These are phyloP conservation scores for Penicillium subrubescens DNA, from an alignment of 495 filamentous ascomycete genomes.

Conservation along the genomic window DNA sequence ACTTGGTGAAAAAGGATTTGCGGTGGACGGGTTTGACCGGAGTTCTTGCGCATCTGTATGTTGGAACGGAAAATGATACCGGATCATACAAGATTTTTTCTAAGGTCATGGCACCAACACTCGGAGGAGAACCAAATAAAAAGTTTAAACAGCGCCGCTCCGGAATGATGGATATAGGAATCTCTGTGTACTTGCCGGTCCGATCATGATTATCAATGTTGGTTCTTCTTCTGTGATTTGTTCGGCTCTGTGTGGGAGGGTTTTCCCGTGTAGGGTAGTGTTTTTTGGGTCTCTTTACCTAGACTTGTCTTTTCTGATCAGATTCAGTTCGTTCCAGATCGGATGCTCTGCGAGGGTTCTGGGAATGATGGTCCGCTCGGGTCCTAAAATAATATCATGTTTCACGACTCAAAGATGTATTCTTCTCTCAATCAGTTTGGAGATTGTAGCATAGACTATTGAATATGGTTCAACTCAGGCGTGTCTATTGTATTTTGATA, in stretches of 20 bases:
- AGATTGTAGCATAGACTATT: background rate
- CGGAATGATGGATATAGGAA: slow-evolving; percentile 29
- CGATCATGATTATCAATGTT: slow-evolving; percentile 35
- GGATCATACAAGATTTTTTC: slow-evolving; percentile 46
- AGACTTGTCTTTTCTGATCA: background rate
- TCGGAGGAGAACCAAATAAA: slow-evolving; percentile 38
- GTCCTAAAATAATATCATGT: background rate
- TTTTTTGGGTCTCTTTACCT: background rate
- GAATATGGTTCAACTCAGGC: no score
- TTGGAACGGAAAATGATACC: slow-evolving; percentile 42
- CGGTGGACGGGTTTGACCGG: slow-evolving; percentile 33
- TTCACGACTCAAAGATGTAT: background rate
- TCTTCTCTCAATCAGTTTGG: background rate
- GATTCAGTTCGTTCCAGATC: background rate
- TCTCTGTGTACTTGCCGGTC: slow-evolving; percentile 34
- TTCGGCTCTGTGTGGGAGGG: background rate
- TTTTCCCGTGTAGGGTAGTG: background rate
- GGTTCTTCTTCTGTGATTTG: slow-evolving; percentile 29
- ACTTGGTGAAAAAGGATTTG: slow-evolving; percentile 29
- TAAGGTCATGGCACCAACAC: slow-evolving; percentile 35
- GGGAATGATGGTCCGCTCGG: background rate
- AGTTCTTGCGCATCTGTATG: slow-evolving; percentile 38
- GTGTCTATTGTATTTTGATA: no score
- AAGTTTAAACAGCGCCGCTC: slow-evolving; percentile 39
- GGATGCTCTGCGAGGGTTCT: background rate